Conservation (phyloP, 768 basidiomycete genomes). For the Mrakia blollopis region DNA sequence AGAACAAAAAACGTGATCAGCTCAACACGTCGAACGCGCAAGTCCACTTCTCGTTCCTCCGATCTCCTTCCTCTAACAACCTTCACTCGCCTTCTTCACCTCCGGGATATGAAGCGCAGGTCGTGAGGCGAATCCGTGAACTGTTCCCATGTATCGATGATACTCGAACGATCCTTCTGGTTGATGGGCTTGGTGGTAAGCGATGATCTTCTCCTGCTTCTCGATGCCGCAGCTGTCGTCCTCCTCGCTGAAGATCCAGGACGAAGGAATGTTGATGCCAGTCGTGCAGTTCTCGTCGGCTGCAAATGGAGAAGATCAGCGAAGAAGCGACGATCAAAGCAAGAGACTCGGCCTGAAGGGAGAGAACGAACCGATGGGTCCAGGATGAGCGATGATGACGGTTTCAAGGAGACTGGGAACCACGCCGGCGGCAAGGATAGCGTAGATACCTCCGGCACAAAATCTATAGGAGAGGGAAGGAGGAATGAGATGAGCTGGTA, state of each 20-base stretch:
- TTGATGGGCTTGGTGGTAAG: neutral
- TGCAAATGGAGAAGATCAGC: neutral
- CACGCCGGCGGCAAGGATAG: neutral
- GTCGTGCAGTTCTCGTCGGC: neutral
- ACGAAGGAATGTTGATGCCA: neutral
- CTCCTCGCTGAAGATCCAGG: slow-evolving; percentile 10
- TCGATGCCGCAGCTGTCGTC: neutral
- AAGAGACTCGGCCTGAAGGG: neutral
- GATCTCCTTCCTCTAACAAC: too few relatives aligned
- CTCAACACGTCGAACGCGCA: neutral
- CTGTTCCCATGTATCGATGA: neutral
- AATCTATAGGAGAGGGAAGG: neutral
- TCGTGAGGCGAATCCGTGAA: neutral
- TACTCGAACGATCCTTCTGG: neutral
- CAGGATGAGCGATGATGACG: neutral
- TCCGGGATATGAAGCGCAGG: neutral
- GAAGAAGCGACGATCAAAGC: neutral
- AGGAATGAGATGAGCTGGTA: neutral
- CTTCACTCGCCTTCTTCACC: neutral
- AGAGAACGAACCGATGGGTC: neutral
- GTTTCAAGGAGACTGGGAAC: neutral
- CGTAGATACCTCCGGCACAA: neutral
- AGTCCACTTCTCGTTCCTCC: too few relatives aligned
- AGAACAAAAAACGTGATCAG: neutral
- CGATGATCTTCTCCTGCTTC: neutral